Conservation (phyloP, 352 stramenopile species). For the Elongisporangium senticosum region DNA sequence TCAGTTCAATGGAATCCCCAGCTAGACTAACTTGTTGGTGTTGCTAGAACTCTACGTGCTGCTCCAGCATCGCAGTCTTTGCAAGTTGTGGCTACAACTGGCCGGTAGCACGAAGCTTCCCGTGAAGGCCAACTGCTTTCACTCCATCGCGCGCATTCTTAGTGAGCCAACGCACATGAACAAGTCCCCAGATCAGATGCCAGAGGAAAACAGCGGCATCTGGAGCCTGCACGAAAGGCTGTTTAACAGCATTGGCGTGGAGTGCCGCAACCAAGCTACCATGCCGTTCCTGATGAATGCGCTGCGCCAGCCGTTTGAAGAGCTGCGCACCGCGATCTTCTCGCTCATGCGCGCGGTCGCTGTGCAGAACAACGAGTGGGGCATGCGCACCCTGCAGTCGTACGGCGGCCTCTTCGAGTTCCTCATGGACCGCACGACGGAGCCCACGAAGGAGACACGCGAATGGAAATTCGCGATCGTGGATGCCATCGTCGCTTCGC, state of each 20-base stretch:
- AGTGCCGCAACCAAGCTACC: constrained; percentile 44
- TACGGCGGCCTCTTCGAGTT: constrained; percentile 87
- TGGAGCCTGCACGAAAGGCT: constrained; percentile 65
- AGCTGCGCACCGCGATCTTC: constrained; percentile 72
- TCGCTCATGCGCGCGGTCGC: constrained; percentile 72
- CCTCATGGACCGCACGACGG: constrained; percentile 70
- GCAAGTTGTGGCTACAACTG: constrained; percentile 48
- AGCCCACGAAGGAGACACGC: constrained; percentile 77
- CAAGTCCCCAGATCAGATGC: constrained; percentile 23
- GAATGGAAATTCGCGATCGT: constrained; percentile 88
- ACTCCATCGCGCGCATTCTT: constrained; percentile 58
- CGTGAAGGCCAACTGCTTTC: constrained; percentile 72
- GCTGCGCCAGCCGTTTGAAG: constrained; percentile 82
- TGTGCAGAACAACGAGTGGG: constrained; percentile 76
- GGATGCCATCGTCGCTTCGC: constrained; percentile 69
- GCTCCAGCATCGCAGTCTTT: constrained; percentile 63
- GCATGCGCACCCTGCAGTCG: constrained; percentile 48
- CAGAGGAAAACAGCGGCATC: constrained; percentile 48
- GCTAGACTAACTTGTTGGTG: background rate
- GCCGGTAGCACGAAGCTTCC: constrained; percentile 59
- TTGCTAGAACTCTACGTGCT: constrained; percentile 58
- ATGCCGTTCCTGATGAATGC: constrained; percentile 67
- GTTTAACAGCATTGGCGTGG: constrained; percentile 55
- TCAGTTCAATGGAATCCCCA: background rate
- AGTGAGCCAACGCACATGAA: constrained; percentile 37